A percentile compares a stretch with the other conserved stretches of the same genome.
phyloP scores from a whole-genome alignment of 2,329 filamentous ascomycete genomes.

The Pestalotiopsis sp. region DNA sequence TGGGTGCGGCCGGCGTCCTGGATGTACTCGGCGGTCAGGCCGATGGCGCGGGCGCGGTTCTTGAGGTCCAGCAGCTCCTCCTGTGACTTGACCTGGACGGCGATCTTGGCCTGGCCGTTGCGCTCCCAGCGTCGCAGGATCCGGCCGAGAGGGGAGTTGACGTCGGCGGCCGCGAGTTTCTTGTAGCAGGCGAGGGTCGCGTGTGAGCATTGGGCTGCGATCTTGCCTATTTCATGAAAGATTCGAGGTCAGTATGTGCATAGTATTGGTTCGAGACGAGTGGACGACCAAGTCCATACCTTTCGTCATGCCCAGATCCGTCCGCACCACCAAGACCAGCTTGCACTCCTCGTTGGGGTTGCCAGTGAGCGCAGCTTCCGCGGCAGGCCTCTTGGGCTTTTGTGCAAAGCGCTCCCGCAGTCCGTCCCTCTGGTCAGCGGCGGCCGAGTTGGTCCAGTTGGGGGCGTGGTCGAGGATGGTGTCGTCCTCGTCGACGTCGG shows the following conservation, averaged over 20 bases:
- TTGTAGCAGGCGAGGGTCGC: conserved; percentile 99
- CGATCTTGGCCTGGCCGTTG: conserved; percentile 89
- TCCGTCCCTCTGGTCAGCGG: conserved; percentile 62
- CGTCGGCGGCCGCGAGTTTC: conserved; percentile 61
- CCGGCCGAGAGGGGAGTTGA: conserved; percentile 56
- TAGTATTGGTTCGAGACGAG: background rate
- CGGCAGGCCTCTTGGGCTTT: conserved; percentile 19
- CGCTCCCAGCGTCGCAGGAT: conserved; percentile 85
- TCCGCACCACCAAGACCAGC: conserved; percentile 87
- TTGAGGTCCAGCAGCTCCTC: conserved; percentile 77
- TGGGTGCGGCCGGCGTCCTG: conserved; percentile 96
- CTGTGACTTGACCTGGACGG: conserved; percentile 84
- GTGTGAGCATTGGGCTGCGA: conserved; percentile 92
- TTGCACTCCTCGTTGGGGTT: conserved; percentile 80
- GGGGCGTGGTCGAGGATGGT: conserved; percentile 66
- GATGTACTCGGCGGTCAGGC: conserved; percentile 86
- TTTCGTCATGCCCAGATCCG: conserved; percentile 96
- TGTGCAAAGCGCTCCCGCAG: conserved; percentile 33
- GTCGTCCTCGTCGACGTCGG: conserved; percentile 66
- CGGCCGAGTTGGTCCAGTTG: conserved; percentile 66
- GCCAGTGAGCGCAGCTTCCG: conserved; percentile 24
- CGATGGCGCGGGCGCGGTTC: conserved; percentile 79
- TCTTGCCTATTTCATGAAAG: conserved; percentile 72
- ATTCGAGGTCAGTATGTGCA: background rate
- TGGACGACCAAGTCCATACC: conserved; percentile 53